Evolutionary conservation across 169 alveolate species (phyloP).

Genomic region (Toxoplasma gondii): DNA sequence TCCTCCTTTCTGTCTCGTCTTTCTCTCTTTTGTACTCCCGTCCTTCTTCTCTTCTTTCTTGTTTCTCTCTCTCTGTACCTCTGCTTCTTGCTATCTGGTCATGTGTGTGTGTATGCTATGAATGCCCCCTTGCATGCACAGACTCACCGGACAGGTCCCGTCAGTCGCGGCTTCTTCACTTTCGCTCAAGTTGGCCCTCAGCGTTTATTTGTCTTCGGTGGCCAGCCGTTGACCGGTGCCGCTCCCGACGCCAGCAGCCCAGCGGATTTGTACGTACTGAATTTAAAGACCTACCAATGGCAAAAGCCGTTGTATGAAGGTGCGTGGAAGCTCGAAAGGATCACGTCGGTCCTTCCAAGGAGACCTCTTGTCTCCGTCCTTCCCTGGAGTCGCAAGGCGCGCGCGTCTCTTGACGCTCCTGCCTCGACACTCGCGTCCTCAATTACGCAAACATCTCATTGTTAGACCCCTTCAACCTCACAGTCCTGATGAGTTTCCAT

Average conservation of each 20-base stretch:
- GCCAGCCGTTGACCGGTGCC: constrained; percentile 5
- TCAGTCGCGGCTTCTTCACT: constrained; percentile 21
- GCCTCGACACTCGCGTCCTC: no score
- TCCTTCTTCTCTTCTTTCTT: no score
- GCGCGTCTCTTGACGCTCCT: no score
- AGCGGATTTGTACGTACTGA: constrained; percentile 59
- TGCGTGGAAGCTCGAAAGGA: not conserved
- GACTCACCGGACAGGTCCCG: constrained; percentile 19
- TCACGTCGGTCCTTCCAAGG: not conserved
- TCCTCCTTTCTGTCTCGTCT: no score
- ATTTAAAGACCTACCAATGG: constrained; percentile 66
- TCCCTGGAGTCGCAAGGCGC: no score
- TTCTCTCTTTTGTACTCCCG: no score
- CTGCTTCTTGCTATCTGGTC: no score
- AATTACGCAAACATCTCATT: no score
- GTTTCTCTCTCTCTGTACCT: not conserved
- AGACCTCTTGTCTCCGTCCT: not conserved
- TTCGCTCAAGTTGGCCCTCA: constrained; percentile 29
- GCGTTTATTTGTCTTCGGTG: constrained; percentile 7
- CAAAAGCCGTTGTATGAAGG: constrained; percentile 71
- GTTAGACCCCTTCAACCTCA: no score
- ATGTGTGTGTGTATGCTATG: no score
- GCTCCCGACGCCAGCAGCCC: not conserved
- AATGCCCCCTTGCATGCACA: no score
- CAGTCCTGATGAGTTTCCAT: no score